Conservation (phyloP, 2,329 filamentous ascomycete species). For the Botrytis byssoidea region DNA sequence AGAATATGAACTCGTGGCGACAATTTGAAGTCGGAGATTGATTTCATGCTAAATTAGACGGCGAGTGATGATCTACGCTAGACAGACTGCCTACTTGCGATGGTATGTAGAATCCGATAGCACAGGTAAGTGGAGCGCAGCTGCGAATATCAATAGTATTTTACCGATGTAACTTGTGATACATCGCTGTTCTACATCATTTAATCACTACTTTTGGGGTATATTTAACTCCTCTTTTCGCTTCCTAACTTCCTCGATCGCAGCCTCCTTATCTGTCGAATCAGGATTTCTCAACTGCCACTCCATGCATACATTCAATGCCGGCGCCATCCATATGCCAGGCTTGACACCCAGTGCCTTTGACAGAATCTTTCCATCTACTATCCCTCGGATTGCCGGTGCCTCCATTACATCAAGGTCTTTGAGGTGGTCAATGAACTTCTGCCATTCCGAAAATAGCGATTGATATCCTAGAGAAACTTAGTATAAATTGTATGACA, state of each 20-base stretch:
- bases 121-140: neutral
- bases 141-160: neutral
- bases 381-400: slow-evolving; percentile 57
- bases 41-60: neutral
- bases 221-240: slow-evolving; percentile 35
- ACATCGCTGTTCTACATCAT: neutral
- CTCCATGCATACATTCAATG: slow-evolving; percentile 74
- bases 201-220: slow-evolving; percentile 24
- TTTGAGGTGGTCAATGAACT: slow-evolving; percentile 55
- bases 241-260: slow-evolving; percentile 57
- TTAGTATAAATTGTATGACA: neutral
- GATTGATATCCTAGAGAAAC: slow-evolving; percentile 32
- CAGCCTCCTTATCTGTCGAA: slow-evolving; percentile 56
- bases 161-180: neutral
- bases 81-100: neutral
- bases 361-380: slow-evolving; percentile 74
- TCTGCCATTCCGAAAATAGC: slow-evolving; percentile 52
- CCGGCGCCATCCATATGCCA: slow-evolving; percentile 80
- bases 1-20: neutral
- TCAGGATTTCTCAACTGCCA: slow-evolving; percentile 86
- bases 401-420: slow-evolving; percentile 57
- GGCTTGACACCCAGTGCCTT: slow-evolving; percentile 65
- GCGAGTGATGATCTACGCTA: neutral
- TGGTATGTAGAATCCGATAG: neutral
- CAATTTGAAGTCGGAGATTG: neutral